phyloP scores from a whole-genome alignment of 495 filamentous ascomycete genomes.

The Aspergillus nidulans region DNA sequence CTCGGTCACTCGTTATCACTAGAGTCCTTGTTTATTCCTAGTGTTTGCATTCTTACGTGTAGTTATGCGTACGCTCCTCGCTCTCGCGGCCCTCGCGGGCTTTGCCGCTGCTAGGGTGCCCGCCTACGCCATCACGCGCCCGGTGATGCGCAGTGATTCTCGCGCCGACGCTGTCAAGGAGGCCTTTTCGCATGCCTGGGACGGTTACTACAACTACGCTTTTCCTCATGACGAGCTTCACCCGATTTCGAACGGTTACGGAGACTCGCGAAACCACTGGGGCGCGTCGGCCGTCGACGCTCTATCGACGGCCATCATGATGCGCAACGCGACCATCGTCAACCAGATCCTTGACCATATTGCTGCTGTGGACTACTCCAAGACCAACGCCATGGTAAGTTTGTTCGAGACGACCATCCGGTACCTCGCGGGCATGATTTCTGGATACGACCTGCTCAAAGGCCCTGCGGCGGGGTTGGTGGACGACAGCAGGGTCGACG shows the following conservation, averaged over 20 bases:
- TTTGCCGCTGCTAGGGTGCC: background rate
- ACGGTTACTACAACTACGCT: conserved; percentile 75
- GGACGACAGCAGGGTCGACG: conserved; percentile 44
- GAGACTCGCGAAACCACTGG: conserved; percentile 80
- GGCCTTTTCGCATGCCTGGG: conserved; percentile 73
- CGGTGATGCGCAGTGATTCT: conserved; percentile 5
- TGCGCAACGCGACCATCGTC: conserved; percentile 65
- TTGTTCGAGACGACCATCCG: conserved; percentile 91
- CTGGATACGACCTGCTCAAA: conserved; percentile 76
- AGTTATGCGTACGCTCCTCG: background rate
- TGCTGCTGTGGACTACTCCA: conserved; percentile 61
- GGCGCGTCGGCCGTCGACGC: conserved; percentile 82
- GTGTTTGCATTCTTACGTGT: background rate
- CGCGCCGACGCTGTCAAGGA: conserved; percentile 66
- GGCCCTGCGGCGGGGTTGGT: conserved; percentile 59
- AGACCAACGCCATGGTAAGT: conserved; percentile 54
- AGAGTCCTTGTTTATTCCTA: background rate
- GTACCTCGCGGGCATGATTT: conserved; percentile 75
- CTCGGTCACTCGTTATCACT: background rate
- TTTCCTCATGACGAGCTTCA: conserved; percentile 74
- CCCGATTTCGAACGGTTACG: conserved; percentile 60
- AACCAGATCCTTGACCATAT: conserved; percentile 66
- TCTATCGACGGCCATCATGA: conserved; percentile 73
- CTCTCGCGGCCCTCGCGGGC: background rate
- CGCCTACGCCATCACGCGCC: background rate